Conservation (phyloP, 495 filamentous ascomycete species). For the Aspergillus diversus region DNA sequence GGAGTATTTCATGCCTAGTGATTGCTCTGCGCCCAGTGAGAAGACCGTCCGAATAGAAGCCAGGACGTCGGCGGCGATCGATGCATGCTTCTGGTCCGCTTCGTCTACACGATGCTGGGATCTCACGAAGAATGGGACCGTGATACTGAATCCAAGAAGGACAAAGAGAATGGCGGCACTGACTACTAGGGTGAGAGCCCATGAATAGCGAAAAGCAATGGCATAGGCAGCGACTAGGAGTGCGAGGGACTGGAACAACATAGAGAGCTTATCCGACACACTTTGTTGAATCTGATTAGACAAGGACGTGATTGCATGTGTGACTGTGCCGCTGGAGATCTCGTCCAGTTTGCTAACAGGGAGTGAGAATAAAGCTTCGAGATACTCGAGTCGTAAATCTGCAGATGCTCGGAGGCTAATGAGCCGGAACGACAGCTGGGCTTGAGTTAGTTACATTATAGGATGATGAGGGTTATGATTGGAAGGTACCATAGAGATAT, state of each 20-base stretch:
- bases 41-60: conserved; percentile 55
- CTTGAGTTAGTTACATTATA: not conserved
- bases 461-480: not conserved
- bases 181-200: conserved; percentile 50
- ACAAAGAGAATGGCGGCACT: conserved; percentile 47
- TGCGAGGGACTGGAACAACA: conserved; percentile 50
- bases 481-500: conserved; percentile 33
- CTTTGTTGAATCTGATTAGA: conserved; percentile 68
- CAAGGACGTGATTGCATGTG: conserved; percentile 63
- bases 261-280: conserved; percentile 61
- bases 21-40: conserved; percentile 51
- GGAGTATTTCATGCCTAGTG: conserved; percentile 41
- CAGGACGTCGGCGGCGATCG: conserved; percentile 54
- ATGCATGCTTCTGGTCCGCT: conserved; percentile 36
- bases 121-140: conserved; percentile 50
- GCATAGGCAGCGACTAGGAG: conserved; percentile 57
- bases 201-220: conserved; percentile 54
- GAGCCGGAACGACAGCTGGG: conserved; percentile 54
- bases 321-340: conserved; percentile 38
- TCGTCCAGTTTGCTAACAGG: conserved; percentile 38
- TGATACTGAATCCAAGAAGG: conserved; percentile 30
- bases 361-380: conserved; percentile 35
- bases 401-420: conserved; percentile 45
- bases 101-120: conserved; percentile 30
- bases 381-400: conserved; percentile 36